Conservation (phyloP, 176 grass and related monocot species). For the Aegilops speltoides region DNA sequence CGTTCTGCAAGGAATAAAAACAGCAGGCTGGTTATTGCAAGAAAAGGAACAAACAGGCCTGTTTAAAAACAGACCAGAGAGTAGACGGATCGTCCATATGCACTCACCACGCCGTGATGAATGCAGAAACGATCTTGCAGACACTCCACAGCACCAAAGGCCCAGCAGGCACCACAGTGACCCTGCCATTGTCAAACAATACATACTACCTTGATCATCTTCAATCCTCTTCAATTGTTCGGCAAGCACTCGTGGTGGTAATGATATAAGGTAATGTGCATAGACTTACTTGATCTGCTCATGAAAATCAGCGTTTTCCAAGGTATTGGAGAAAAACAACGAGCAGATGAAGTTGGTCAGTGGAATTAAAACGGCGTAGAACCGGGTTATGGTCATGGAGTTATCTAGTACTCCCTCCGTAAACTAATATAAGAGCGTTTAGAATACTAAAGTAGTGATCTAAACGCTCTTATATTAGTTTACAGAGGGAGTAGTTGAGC, state of each 20-base stretch:
- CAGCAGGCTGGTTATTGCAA: conserved; percentile 1
- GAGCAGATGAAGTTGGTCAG: neutral
- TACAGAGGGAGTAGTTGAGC: neutral
- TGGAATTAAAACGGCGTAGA: neutral
- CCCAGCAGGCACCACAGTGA: conserved; percentile 94
- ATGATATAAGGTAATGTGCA: neutral
- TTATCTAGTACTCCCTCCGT: neutral
- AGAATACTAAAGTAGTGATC: no score
- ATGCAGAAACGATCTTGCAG: conserved; percentile 96
- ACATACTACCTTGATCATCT: conserved; percentile 17
- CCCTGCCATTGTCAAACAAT: conserved; percentile 50
- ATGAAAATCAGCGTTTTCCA: conserved; percentile 14
- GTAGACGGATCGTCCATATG: neutral
- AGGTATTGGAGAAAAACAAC: neutral
- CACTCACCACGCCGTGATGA: conserved; percentile 55
- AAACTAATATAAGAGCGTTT: no score
- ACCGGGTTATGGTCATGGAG: neutral
- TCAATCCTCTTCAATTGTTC: neutral
- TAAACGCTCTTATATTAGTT: no score
- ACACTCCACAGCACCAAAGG: conserved; percentile 86
- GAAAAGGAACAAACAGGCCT: neutral
- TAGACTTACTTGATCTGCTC: conserved; percentile 83
- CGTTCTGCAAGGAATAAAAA: conserved; percentile 50
- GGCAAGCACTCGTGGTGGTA: neutral
- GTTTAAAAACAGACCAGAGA: neutral